Evolutionary conservation across 306 rosid species (phyloP).

Genomic region (Amphicarpaea edgeworthii): DNA sequence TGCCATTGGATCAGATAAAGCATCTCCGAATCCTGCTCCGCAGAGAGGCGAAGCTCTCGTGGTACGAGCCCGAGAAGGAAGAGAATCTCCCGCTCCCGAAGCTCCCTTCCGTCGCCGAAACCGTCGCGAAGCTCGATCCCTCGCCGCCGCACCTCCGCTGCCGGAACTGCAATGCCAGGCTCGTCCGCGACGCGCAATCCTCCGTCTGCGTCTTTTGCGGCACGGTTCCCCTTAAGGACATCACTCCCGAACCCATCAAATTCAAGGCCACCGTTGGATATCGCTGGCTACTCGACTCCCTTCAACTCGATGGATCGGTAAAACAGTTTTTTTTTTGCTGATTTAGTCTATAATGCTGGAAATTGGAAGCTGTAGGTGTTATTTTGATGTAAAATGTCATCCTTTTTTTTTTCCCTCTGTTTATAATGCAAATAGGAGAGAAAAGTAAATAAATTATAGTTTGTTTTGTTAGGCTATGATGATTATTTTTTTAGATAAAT

Average conservation of each 20-base stretch:
- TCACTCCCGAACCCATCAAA: conserved; percentile 80
- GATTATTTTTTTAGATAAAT: not conserved
- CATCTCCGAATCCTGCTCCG: conserved; percentile 74
- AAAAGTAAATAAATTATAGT: not conserved
- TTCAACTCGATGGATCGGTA: conserved; percentile 86
- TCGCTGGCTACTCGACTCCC: conserved; percentile 79
- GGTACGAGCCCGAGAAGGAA: conserved; percentile 65
- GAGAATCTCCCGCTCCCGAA: conserved; percentile 59
- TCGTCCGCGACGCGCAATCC: conserved; percentile 73
- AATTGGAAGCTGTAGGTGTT: not conserved
- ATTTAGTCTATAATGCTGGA: conserved; percentile 28
- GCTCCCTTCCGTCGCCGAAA: conserved; percentile 67
- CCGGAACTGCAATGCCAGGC: conserved; percentile 75
- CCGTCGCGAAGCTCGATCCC: conserved; percentile 75
- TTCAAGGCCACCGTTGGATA: conserved; percentile 72
- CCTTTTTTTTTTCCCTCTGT: not conserved
- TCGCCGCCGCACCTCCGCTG: conserved; percentile 85
- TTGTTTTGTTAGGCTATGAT: conserved; percentile 2
- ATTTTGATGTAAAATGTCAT: conserved; percentile 2
- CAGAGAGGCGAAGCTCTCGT: conserved; percentile 65
- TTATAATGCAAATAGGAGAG: not conserved
- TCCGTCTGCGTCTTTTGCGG: conserved; percentile 81
- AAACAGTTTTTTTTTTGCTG: not conserved
- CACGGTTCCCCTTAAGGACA: conserved; percentile 58
- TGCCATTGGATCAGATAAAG: conserved; percentile 73